Base-by-base conservation (phyloP, 257 asterid species). In the Echium plantagineum region DNA sequence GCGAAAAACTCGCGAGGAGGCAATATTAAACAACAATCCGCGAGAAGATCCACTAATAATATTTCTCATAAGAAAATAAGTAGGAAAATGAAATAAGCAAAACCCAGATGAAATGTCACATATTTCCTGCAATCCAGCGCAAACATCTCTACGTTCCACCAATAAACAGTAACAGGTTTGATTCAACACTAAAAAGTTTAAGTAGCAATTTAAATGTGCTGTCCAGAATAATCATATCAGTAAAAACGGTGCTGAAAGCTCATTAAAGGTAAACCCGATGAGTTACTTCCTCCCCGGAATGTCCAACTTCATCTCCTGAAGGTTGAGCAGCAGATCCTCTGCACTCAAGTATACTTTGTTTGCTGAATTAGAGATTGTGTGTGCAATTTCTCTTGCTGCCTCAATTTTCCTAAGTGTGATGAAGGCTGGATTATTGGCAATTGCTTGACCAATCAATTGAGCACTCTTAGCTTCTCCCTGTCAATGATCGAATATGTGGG, bases 401-500 rank as follows among this genome's bases (percentile, higher is more conserved):
- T 90, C 98, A 9, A 90, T 90, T 71, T 81, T 81, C 89, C 98
- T 80, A 24, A 90, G 84, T 0, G 94, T 85, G 63, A 87, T 83
- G 63, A 90, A 90, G 13, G 98, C 95, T 4, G 95, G 95, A 61
- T 87, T 87, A 78, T 77, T 87, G 61, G 98, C 70, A 56, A 90
- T 87, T 15, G 95, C 94, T 82, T 83, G 84, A 62, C 98, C 98
- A 53, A 90, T 90, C 77, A 90, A 74, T 67, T 83, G 87, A 22
- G 97, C 97, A 78, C 97, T 90, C 84, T 78, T 87, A 57, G 98
- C 98, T 74, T 90, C 96, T 71, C 98, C 98, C 98, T 90, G 83
- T 58, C 31, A 35, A 56, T 21, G 21, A 13, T 6, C 4, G 15
- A 8, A 9, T 18, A 57, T 21, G 9, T 15, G n/a, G 55, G 9